Conservation (phyloP, 495 filamentous ascomycete genomes). For the Neurospora sp. region DNA sequence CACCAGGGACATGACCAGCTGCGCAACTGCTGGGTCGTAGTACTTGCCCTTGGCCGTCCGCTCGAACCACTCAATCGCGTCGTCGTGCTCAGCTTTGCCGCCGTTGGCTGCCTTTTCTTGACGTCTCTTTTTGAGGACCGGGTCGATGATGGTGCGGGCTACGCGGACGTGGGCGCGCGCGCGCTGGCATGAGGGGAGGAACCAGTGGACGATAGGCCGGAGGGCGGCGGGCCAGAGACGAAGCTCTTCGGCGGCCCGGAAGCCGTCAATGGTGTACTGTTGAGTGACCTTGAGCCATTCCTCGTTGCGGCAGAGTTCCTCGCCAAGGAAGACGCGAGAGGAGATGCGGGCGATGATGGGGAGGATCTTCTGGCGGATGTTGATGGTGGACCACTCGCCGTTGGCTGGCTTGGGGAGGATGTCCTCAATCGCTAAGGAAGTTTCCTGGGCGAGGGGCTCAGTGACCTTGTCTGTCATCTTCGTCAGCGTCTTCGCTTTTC, state of each 20-base stretch:
- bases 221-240: slow-evolving; percentile 21
- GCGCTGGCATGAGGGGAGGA: slow-evolving; percentile 22
- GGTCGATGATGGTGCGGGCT: slow-evolving; percentile 15
- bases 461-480: slow-evolving; percentile 20
- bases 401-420: slow-evolving; percentile 10
- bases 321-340: slow-evolving; percentile 38
- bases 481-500: not conserved
- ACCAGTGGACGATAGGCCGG: slow-evolving; percentile 23
- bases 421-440: slow-evolving; percentile 24
- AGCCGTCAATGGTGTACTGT: slow-evolving; percentile 26
- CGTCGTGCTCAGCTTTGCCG: slow-evolving; percentile 12
- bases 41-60: slow-evolving; percentile 15
- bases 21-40: slow-evolving; percentile 19
- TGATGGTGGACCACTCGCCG: slow-evolving; percentile 20
- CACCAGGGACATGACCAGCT: slow-evolving; percentile 21
- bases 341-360: slow-evolving; percentile 33
- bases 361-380: slow-evolving; percentile 10
- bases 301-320: slow-evolving; percentile 33
- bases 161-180: slow-evolving; percentile 12
- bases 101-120: slow-evolving; percentile 7
- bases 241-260: slow-evolving; percentile 22
- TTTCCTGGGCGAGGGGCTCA: slow-evolving; percentile 32
- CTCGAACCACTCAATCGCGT: slow-evolving; percentile 29
- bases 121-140: slow-evolving; percentile 19
- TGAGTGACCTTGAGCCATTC: slow-evolving; percentile 34